These are phyloP conservation scores for Malassezia caprae DNA, from an alignment of 1,284 basidiomycete genomes.

Conservation along the genomic window DNA sequence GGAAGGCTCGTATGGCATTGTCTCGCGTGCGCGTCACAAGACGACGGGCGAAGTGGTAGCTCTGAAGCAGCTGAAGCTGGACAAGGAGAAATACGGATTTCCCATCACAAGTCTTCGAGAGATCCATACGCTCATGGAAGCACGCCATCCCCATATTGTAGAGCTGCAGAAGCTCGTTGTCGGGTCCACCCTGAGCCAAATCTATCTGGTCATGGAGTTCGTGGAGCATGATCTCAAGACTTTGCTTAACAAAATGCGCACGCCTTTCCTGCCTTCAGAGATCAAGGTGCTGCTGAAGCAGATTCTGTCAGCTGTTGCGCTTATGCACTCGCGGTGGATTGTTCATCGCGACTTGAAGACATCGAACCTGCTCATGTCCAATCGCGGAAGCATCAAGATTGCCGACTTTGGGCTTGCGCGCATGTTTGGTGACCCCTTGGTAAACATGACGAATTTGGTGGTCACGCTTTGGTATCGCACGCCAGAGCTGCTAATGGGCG, in stretches of 20 bases:
- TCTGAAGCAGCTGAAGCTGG: slow-evolving; percentile 93
- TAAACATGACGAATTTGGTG: slow-evolving; percentile 90
- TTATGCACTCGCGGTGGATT: slow-evolving; percentile 94
- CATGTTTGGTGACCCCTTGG: slow-evolving; percentile 82
- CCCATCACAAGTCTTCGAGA: slow-evolving; percentile 94
- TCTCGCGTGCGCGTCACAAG: slow-evolving; percentile 67
- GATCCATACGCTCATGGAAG: slow-evolving; percentile 77
- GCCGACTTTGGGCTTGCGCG: slow-evolving; percentile 96
- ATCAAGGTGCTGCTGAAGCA: slow-evolving; percentile 94
- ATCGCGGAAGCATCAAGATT: slow-evolving; percentile 92
- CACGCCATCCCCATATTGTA: slow-evolving; percentile 80
- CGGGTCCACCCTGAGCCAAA: slow-evolving; percentile 96
- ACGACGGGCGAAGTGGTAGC: slow-evolving; percentile 81
- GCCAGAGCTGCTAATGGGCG: slow-evolving; percentile 30
- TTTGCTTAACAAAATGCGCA: slow-evolving; percentile 73
- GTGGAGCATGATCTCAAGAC: slow-evolving; percentile 99
- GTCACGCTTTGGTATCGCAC: slow-evolving; percentile 93
- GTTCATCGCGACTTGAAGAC: slow-evolving; percentile 95
- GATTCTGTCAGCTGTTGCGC: slow-evolving; percentile 78
- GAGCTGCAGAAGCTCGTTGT: slow-evolving; percentile 91
- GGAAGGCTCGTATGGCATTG: slow-evolving; percentile 95
- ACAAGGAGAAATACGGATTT: slow-evolving; percentile 94
- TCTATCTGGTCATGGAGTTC: slow-evolving; percentile 98
- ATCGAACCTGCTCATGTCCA: slow-evolving; percentile 95
- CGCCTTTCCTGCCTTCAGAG: slow-evolving; percentile 90